These are phyloP conservation scores for Chytridium lagenaria DNA, from an alignment of 371 early-diverging fungal genomes.

Conservation along the genomic window DNA sequence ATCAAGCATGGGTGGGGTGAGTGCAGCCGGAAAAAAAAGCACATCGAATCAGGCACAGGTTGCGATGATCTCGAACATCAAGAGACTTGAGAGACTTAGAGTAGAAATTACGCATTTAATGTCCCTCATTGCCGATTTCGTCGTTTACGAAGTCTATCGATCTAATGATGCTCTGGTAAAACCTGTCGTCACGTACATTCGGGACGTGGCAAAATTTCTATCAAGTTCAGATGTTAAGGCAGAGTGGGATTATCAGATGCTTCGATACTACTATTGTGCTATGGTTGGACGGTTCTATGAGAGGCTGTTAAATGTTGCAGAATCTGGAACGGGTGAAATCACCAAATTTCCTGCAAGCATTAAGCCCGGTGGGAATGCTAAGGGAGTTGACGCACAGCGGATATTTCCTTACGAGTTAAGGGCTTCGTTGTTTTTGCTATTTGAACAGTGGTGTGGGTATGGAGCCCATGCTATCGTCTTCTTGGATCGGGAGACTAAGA, in stretches of 20 bases:
- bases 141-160: slow-evolving; percentile 61
- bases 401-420: slow-evolving; percentile 80
- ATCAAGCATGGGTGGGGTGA: slow-evolving; percentile 3
- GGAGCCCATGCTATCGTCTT: slow-evolving; percentile 69
- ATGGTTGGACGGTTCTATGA: slow-evolving; percentile 85
- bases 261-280: slow-evolving; percentile 86
- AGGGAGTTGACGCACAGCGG: background rate
- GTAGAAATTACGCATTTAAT: slow-evolving; percentile 77
- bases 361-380: slow-evolving; percentile 10
- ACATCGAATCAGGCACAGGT: slow-evolving; percentile 19
- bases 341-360: background rate
- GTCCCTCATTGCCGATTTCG: slow-evolving; percentile 73
- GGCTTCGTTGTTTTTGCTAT: slow-evolving; percentile 75
- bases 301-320: slow-evolving; percentile 48
- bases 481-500: slow-evolving; percentile 74
- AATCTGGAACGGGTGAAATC: slow-evolving; percentile 34
- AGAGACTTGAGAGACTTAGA: slow-evolving; percentile 70
- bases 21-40: slow-evolving; percentile 3
- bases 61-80: slow-evolving; percentile 23
- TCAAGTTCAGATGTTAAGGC: slow-evolving; percentile 65
- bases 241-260: slow-evolving; percentile 88
- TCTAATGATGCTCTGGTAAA: slow-evolving; percentile 69
- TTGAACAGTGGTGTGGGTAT: slow-evolving; percentile 94
- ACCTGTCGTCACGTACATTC: slow-evolving; percentile 58
- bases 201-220: slow-evolving; percentile 43